These are phyloP conservation scores for Sugiyamaella castrensis DNA, from an alignment of 1,139 yeast species.

Conservation along the genomic window DNA sequence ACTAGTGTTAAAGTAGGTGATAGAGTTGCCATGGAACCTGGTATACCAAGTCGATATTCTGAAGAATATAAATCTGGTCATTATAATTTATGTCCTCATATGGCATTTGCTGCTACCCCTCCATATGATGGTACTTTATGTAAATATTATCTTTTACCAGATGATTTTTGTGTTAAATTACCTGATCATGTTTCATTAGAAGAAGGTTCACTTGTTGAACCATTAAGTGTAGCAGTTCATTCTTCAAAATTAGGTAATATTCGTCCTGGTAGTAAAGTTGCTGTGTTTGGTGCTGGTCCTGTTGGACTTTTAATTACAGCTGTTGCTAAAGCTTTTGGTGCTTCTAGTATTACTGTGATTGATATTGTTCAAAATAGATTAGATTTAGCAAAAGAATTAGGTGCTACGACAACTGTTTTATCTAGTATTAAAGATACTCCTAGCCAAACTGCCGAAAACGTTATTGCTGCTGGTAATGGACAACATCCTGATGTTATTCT, in stretches of 20 bases:
- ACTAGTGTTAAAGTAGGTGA: conserved; percentile 40
- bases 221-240: conserved; percentile 82
- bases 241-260: conserved; percentile 64
- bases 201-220: conserved; percentile 88
- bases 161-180: conserved; percentile 75
- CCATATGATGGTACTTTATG: conserved; percentile 67
- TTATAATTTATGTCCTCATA: conserved; percentile 77
- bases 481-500: conserved; percentile 60
- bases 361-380: conserved; percentile 39
- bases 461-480: conserved; percentile 33
- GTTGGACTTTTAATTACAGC: conserved; percentile 77
- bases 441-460: conserved; percentile 38
- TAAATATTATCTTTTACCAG: conserved; percentile 71
- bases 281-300: conserved; percentile 91
- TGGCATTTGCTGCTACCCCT: conserved; percentile 89
- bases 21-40: conserved; percentile 71
- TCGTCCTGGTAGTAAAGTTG: conserved; percentile 66
- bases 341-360: conserved; percentile 58
- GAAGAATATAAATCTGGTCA: conserved; percentile 71
- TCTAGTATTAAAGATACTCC: conserved; percentile 35
- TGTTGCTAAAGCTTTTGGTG: conserved; percentile 77
- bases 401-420: conserved; percentile 29
- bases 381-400: conserved; percentile 25
- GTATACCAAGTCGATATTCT: conserved; percentile 74
- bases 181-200: conserved; percentile 75